These are phyloP conservation scores for Nyctanthes arbortristis DNA, from an alignment of 257 asterid species.

Conservation along the genomic window DNA sequence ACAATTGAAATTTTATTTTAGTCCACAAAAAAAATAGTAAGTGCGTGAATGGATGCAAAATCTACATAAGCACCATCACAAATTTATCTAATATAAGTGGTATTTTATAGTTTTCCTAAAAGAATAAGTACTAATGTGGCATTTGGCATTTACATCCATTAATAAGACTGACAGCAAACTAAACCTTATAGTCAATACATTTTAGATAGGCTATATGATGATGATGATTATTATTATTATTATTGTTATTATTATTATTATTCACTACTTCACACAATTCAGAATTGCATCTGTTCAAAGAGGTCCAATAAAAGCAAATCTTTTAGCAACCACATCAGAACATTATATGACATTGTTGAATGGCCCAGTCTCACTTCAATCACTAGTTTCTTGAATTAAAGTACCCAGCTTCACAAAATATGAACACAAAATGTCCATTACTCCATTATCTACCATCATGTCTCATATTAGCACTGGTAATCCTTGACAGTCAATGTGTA, in stretches of 20 bases:
- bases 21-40: not conserved
- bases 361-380: not conserved
- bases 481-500: not conserved
- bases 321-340: not conserved
- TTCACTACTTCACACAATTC: not conserved
- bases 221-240: too few species aligned
- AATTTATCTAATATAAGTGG: not conserved
- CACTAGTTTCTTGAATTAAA: not conserved
- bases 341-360: not conserved
- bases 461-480: not conserved
- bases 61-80: not conserved
- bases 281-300: not conserved
- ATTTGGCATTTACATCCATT: not conserved
- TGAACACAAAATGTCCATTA: not conserved
- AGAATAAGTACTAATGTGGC: not conserved
- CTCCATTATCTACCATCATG: not conserved
- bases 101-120: not conserved
- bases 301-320: not conserved
- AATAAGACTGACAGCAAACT: not conserved
- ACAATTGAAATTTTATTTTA: not conserved
- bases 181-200: not conserved
- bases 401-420: not conserved
- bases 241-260: too few species aligned
- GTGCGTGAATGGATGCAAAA: not conserved
- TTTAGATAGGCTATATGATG: not conserved